Evolutionary conservation across 2,329 filamentous ascomycete genomes (phyloP), one percentile per base, ranked within the genome.

Genomic region (Verticillium nonalfalfae): DNA sequence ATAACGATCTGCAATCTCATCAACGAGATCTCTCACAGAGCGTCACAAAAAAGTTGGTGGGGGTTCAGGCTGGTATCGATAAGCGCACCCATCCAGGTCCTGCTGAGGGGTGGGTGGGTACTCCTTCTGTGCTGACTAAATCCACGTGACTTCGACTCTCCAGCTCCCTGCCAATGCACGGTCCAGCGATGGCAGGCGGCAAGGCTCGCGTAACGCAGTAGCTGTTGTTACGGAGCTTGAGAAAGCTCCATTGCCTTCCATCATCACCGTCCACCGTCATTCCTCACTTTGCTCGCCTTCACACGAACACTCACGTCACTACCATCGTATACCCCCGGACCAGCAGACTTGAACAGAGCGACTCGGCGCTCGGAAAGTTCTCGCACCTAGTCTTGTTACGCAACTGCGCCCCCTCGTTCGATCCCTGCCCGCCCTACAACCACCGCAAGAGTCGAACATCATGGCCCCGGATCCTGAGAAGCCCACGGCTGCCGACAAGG

Each of bases 391-490:
- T 10, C 10, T 50, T 21, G 33, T 52, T 33, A 18, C 31, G 21
- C 56, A 36, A 6, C 38, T 58, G 21, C 57, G 57, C 35, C 55
- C 55, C 15, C 55, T 26, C 50, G 4, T 31, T 31, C 26, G 55
- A n/a, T 38, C 26, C 14, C 56, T 13, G 34, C 18, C 38, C 57
- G 57, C 40, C 38, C 57, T 31, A 7, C 26, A 58, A 40, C 31
- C 57, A 34, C 57, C 45, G 21, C 45, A 39, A 58, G 15, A 59
- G 70, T 68, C 72, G 73, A 69, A 74, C 76, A 83, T 77, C 79
- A 97, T 98, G 95, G 93, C 93, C 80, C 91, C 96, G 83, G 92
- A 96, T 79, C 91, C 89, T 81, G 91, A 96, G 79, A 85, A 89
- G 83, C 84, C 90, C 76, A 91, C 90, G 78, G 81, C 89, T 75